Conservation (phyloP, 257 asterid species). For the Petunia secreta region DNA sequence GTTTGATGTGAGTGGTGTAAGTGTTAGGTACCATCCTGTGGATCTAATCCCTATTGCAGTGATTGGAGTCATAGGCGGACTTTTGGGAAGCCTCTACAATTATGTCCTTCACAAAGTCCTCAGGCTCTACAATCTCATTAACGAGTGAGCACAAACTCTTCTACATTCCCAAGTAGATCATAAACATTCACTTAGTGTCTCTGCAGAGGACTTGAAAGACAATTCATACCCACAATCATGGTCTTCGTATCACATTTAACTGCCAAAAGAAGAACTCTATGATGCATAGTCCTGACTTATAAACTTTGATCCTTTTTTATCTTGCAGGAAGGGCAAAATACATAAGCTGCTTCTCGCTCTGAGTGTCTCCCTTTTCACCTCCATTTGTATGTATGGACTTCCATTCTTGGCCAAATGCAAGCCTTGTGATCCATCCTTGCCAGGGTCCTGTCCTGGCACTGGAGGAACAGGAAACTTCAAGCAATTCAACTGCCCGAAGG, state of each 20-base stretch:
- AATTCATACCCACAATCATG: not conserved
- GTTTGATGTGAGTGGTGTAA: constrained; percentile 84
- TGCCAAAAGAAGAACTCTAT: constrained; percentile 37
- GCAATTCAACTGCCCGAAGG: constrained; percentile 90
- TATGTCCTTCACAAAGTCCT: constrained; percentile 76
- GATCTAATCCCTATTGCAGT: constrained; percentile 74
- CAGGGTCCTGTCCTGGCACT: constrained; percentile 72
- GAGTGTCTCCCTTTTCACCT: constrained; percentile 83
- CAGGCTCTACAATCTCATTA: constrained; percentile 76
- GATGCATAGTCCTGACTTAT: constrained; percentile 36
- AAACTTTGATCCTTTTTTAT: constrained; percentile 22
- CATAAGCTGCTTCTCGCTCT: constrained; percentile 72
- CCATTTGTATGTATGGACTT: constrained; percentile 79
- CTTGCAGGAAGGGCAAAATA: constrained; percentile 84
- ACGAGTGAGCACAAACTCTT: constrained; percentile 52
- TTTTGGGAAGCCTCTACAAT: constrained; percentile 89
- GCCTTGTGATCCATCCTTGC: constrained; percentile 66
- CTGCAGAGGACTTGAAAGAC: not conserved
- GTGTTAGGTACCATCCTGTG: constrained; percentile 56
- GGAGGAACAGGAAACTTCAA: constrained; percentile 82
- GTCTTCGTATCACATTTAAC: not conserved
- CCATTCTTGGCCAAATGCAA: constrained; percentile 82
- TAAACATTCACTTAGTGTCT: not conserved
- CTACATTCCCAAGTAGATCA: not conserved
- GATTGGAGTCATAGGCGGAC: constrained; percentile 85